phyloP scores from a whole-genome alignment of 2,329 filamentous ascomycete genomes.

The Neonectria coccinea region DNA sequence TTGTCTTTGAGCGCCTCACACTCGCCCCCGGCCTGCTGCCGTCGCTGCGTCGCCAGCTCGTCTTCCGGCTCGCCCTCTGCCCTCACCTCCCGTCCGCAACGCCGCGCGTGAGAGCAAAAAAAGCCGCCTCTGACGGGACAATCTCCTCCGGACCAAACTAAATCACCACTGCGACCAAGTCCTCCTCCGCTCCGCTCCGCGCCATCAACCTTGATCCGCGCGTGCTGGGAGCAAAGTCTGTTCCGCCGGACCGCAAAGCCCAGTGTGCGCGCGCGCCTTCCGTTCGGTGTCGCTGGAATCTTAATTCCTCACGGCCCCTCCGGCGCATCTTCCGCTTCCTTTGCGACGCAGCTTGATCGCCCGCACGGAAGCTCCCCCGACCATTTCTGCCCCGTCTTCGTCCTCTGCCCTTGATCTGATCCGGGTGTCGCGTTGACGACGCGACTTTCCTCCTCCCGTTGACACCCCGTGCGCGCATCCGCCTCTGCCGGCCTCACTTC shows the following conservation, averaged over 20 bases:
- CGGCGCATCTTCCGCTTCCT: slow-evolving; percentile 38
- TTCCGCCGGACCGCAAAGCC: slow-evolving; percentile 35
- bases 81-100: slow-evolving; percentile 11
- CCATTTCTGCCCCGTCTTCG: slow-evolving; percentile 23
- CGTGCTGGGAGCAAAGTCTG: slow-evolving; percentile 10
- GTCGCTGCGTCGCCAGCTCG: slow-evolving; percentile 15
- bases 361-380: slow-evolving; percentile 37
- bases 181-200: neutral
- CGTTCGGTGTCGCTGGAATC: slow-evolving; percentile 37
- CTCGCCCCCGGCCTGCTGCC: slow-evolving; percentile 21
- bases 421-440: slow-evolving; percentile 13
- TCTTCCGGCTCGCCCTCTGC: slow-evolving; percentile 14
- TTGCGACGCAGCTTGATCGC: slow-evolving; percentile 5
- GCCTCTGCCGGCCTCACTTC: slow-evolving; percentile 28
- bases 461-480: slow-evolving; percentile 24
- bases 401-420: neutral
- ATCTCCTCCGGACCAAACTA: neutral
- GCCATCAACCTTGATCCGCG: neutral
- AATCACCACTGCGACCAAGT: neutral
- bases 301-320: slow-evolving; percentile 35
- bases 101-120: neutral
- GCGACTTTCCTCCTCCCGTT: slow-evolving; percentile 10
- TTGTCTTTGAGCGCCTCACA: neutral
- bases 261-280: slow-evolving; percentile 38
- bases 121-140: too few relatives aligned